Percentiles rank a stretch among this genome's conserved stretches.
Conservation (phyloP, 1,284 basidiomycete genomes). For the Sporisorium graminicola region DNA sequence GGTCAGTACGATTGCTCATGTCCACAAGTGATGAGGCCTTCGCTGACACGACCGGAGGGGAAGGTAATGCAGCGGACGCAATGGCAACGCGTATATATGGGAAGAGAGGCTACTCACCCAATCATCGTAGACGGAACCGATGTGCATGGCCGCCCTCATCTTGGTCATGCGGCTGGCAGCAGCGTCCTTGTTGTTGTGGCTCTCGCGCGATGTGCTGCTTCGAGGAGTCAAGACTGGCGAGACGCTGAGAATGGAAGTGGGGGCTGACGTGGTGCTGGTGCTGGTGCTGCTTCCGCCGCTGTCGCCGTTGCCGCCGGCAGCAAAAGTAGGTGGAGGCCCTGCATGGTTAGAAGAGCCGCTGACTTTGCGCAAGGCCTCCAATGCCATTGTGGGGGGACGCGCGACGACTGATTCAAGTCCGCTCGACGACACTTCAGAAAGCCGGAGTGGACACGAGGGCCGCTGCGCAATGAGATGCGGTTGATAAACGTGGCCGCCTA, state of each 20-base stretch:
- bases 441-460: not conserved
- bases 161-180: slow-evolving; percentile 27
- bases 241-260: slow-evolving; percentile 20
- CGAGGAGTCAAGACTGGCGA: slow-evolving; percentile 28
- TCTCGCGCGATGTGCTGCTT: slow-evolving; percentile 31
- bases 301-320: not conserved
- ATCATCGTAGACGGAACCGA: slow-evolving; percentile 84
- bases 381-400: not conserved
- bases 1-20: slow-evolving; percentile 9
- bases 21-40: not conserved
- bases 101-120: slow-evolving; percentile 72
- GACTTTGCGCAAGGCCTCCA: slow-evolving; percentile 35
- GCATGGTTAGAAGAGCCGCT: slow-evolving; percentile 26
- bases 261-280: slow-evolving; percentile 25
- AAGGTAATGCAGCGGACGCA: not conserved
- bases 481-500: not conserved
- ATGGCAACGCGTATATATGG: not conserved
- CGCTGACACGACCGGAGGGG: not conserved
- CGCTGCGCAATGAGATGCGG: slow-evolving; percentile 1
- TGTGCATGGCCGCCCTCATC: slow-evolving; percentile 71
- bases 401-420: not conserved
- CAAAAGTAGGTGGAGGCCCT: not conserved
- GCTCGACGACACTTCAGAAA: not conserved
- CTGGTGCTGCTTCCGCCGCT: slow-evolving; percentile 3
- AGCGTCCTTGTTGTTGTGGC: slow-evolving; percentile 33